Base-by-base conservation (phyloP, 495 filamentous ascomycete species). In the Aspergillus haitiensis region DNA sequence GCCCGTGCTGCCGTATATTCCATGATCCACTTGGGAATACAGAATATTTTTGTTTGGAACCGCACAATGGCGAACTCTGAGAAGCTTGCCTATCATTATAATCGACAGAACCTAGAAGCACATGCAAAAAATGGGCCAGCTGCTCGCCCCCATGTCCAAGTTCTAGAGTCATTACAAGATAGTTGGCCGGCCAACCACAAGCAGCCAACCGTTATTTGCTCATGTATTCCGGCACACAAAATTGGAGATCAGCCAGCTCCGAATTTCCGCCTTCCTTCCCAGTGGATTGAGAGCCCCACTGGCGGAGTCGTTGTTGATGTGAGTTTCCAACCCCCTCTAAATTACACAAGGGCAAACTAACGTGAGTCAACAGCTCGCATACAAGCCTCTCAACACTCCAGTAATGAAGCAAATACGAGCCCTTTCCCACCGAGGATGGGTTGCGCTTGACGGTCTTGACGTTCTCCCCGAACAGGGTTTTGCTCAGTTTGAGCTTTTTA, bases 401-500 rank as follows among this genome's bases (percentile, higher is more conserved):
- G 74, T 93, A 0, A 82, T 91, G 34, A 74, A 79, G 35, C 89
- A 93, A 63, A 82, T 86, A 10, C 71, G 79, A 7, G 67, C 66
- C 11, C 68, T 88, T 12, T 82, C 84, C 0, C 81, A 84, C 31
- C 74, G 76, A 5, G 83, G 84, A 0, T 93, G 88, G 88, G 83
- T 88, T 2, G 84, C 87, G 5, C 79, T 92, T 45, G 88, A 92
- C 58, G 89, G 89, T 6, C 75, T 92, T 6, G 90, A 92, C 59
- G 82, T 92, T 6, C 79, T 93, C 2, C 84, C 85, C 0, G 89
- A 92, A 71, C 89, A 91, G 77, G 90, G 86, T 0, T 90, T 88
- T 67, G 88, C 88, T 42, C 88, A 90, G 33, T 93, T 92, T 65
- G 89, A 92, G 67, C 72, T 92, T 13, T 90, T 92, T 72, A 90